Evolutionary conservation across 495 filamentous ascomycete species (phyloP).

Genomic region (Diplogelasinospora grovesii): DNA sequence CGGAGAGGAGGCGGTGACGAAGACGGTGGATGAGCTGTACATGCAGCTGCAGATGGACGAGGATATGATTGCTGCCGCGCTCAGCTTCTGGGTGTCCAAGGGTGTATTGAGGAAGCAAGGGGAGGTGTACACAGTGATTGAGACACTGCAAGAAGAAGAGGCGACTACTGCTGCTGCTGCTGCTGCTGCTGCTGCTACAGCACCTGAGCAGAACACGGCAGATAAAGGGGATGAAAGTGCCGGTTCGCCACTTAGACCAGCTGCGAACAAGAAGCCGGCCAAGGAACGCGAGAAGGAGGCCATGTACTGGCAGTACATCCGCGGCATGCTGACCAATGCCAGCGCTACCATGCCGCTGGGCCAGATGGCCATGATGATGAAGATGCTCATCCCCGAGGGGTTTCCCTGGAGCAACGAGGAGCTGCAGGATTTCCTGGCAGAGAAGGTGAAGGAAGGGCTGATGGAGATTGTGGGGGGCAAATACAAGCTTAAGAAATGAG

Average conservation of each 20-base stretch:
- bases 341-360: constrained; percentile 66
- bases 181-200: constrained; percentile 20
- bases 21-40: constrained; percentile 57
- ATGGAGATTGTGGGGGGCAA: constrained; percentile 69
- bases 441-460: constrained; percentile 64
- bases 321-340: constrained; percentile 90
- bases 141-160: no score
- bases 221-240: not conserved
- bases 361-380: constrained; percentile 89
- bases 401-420: constrained; percentile 74
- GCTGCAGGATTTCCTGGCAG: constrained; percentile 66
- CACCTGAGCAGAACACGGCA: constrained; percentile 14
- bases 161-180: constrained; percentile 23
- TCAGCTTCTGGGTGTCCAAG: constrained; percentile 80
- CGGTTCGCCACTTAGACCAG: constrained; percentile 30
- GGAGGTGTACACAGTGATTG: constrained; percentile 35
- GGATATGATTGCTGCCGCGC: constrained; percentile 64
- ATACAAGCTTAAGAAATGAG: constrained; percentile 55
- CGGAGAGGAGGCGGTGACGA: constrained; percentile 30
- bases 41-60: constrained; percentile 67
- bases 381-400: constrained; percentile 76
- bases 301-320: constrained; percentile 84
- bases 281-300: constrained; percentile 67
- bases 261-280: constrained; percentile 35
- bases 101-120: constrained; percentile 58